A percentile compares a stretch with the other conserved stretches of the same genome.
These are phyloP conservation scores for Phialemoniopsis sp. DNA, from an alignment of 2,329 filamentous ascomycete species.

Conservation along the genomic window DNA sequence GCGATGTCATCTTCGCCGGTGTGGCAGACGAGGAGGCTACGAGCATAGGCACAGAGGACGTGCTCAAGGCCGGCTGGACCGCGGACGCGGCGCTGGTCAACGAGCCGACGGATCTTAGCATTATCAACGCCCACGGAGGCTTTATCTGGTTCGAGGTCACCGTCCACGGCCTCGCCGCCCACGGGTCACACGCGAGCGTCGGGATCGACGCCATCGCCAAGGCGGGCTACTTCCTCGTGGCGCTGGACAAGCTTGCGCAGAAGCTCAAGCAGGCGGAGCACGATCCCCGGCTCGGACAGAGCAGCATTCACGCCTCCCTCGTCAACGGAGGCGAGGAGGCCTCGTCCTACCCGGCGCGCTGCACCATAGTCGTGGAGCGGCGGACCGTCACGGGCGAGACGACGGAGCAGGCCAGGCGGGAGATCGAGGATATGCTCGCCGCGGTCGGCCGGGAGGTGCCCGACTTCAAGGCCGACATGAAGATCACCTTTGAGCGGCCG, in stretches of 20 bases:
- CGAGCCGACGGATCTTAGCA: slow-evolving; percentile 38
- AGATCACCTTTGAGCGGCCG: slow-evolving; percentile 34
- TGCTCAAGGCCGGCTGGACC: slow-evolving; percentile 46
- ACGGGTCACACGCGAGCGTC: slow-evolving; percentile 35
- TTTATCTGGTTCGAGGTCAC: slow-evolving; percentile 41
- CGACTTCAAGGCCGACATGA: slow-evolving; percentile 33
- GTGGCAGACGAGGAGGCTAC: slow-evolving; percentile 50
- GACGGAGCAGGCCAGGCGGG: slow-evolving; percentile 23
- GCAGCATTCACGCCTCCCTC: slow-evolving; percentile 40
- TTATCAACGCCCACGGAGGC: slow-evolving; percentile 44
- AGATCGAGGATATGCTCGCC: slow-evolving; percentile 31
- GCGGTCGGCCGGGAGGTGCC: slow-evolving; percentile 22
- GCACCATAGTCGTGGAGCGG: slow-evolving; percentile 42
- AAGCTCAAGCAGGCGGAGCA: slow-evolving; percentile 19
- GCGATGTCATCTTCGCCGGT: slow-evolving; percentile 47
- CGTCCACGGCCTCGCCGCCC: slow-evolving; percentile 33
- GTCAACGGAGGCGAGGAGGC: slow-evolving; percentile 47
- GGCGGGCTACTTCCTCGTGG: slow-evolving; percentile 40
- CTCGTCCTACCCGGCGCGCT: slow-evolving; percentile 45
- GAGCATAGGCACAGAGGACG: slow-evolving; percentile 45
- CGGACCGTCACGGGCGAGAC: slow-evolving; percentile 42
- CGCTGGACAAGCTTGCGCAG: slow-evolving; percentile 35
- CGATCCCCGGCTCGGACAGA: slow-evolving; percentile 27
- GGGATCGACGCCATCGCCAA: slow-evolving; percentile 46
- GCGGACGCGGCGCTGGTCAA: slow-evolving; percentile 46